Conservation (phyloP, 257 asterid genomes). For the Nyctanthes arbortristis region DNA sequence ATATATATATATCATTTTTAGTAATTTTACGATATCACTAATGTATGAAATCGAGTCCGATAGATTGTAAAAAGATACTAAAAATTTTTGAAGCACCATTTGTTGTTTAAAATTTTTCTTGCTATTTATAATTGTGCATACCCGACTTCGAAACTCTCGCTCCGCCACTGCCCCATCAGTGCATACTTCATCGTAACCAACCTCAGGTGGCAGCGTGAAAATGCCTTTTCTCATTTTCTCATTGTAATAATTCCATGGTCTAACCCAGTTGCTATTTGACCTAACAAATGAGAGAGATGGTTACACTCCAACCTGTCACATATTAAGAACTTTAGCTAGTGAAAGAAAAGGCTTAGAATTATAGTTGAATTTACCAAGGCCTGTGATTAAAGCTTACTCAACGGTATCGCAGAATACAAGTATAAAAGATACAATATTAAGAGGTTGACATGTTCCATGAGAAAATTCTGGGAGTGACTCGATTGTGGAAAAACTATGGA, state of each 20-base stretch:
- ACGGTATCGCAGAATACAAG: neutral
- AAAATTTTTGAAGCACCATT: too few species aligned
- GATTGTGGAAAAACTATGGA: neutral
- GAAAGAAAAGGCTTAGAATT: neutral
- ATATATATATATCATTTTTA: too few species aligned
- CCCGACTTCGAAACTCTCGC: too few species aligned
- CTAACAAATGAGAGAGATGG: conserved; percentile 26
- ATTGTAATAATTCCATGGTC: conserved; percentile 61
- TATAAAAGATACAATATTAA: neutral
- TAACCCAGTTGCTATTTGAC: conserved; percentile 44
- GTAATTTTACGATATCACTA: too few species aligned
- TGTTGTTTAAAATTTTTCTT: too few species aligned
- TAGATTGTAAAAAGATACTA: too few species aligned
- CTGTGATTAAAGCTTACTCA: neutral
- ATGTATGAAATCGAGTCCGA: too few species aligned
- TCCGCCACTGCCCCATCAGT: too few species aligned
- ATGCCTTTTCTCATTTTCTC: conserved; percentile 65
- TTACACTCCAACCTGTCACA: conserved; percentile 3
- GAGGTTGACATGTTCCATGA: neutral
- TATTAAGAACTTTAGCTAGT: neutral
- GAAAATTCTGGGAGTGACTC: neutral
- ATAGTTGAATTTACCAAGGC: neutral
- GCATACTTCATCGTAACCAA: conserved; percentile 44
- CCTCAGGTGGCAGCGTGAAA: conserved; percentile 55
- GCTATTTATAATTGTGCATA: too few species aligned